These are phyloP conservation scores for Rhytidiadelphus loreus DNA, from an alignment of 225 moss, liverwort and hornwort genomes.

Conservation along the genomic window DNA sequence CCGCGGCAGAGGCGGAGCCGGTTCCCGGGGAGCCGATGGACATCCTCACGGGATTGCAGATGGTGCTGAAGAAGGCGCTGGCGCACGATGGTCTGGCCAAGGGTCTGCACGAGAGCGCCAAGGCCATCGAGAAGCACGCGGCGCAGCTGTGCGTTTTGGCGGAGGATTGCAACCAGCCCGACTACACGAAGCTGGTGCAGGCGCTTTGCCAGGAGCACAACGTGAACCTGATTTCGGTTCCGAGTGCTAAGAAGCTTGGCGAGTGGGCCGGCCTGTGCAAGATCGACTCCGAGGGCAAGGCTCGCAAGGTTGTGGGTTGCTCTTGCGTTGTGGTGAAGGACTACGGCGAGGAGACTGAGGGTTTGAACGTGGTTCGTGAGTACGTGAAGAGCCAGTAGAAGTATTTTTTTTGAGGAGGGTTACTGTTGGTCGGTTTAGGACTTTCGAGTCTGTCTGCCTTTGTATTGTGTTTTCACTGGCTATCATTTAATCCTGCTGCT, in stretches of 20 bases:
- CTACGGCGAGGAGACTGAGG: slow-evolving; percentile 42
- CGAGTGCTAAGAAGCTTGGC: slow-evolving; percentile 36
- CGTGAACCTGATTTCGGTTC: slow-evolving; percentile 34
- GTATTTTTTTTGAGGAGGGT: not conserved
- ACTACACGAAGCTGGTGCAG: slow-evolving; percentile 50
- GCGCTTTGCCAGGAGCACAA: slow-evolving; percentile 47
- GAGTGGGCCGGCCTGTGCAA: slow-evolving; percentile 48
- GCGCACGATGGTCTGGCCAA: slow-evolving; percentile 43
- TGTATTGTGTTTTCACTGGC: not conserved
- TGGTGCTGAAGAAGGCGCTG: slow-evolving; percentile 46
- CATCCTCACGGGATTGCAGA: slow-evolving; percentile 29
- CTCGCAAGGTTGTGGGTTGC: slow-evolving; percentile 35
- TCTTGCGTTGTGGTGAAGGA: slow-evolving; percentile 45
- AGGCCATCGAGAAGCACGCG: slow-evolving; percentile 51
- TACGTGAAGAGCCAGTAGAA: slow-evolving; percentile 34
- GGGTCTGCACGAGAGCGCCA: slow-evolving; percentile 41
- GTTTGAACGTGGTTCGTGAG: slow-evolving; percentile 37
- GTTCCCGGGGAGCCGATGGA: slow-evolving; percentile 47
- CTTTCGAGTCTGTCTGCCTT: not conserved
- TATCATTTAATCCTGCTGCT: not conserved
- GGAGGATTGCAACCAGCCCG: slow-evolving; percentile 53
- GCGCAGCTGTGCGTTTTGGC: slow-evolving; percentile 50
- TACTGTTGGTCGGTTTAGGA: not conserved
- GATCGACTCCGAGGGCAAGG: slow-evolving; percentile 48
- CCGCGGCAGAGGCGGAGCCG: slow-evolving; percentile 10